Evolutionary conservation across 139 green algal species (phyloP).

Genomic region (Tetraselmis chui): DNA sequence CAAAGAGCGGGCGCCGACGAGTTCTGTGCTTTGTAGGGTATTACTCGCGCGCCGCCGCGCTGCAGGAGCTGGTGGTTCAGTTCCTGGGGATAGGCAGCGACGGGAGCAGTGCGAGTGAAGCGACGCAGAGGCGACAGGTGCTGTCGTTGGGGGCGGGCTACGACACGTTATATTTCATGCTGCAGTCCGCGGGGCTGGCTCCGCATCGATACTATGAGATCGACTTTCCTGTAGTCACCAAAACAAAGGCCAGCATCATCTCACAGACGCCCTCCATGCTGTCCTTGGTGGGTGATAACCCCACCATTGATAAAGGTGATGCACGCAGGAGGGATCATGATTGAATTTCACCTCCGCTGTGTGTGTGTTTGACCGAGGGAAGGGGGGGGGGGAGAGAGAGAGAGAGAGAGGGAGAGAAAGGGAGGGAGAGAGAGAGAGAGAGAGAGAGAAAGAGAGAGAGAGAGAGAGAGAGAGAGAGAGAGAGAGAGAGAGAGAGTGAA

Average conservation of each 20-base stretch:
- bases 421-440: too few relatives aligned
- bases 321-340: too few relatives aligned
- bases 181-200: constrained; percentile 21
- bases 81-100: constrained; percentile 42
- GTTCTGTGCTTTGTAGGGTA: too few relatives aligned
- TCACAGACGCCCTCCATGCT: constrained; percentile 5
- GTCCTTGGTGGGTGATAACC: background rate
- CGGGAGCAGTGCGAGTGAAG: background rate
- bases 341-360: too few relatives aligned
- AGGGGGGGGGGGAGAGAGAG: too few relatives aligned
- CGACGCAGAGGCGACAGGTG: constrained; percentile 41
- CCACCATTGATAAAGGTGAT: background rate
- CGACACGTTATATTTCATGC: constrained; percentile 79
- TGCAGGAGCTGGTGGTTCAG: constrained; percentile 45
- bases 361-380: too few relatives aligned
- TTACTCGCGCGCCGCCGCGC: constrained; percentile 55
- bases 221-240: constrained; percentile 14
- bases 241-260: background rate
- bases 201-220: constrained; percentile 16
- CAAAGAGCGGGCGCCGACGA: too few relatives aligned
- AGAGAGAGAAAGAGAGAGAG: too few relatives aligned
- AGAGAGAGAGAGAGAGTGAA: too few relatives aligned
- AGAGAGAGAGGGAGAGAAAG: too few relatives aligned
- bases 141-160: constrained; percentile 75
- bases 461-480: too few relatives aligned